These are phyloP conservation scores for Endoconidiophora polonica DNA, from an alignment of 2,329 filamentous ascomycete species.

Conservation along the genomic window DNA sequence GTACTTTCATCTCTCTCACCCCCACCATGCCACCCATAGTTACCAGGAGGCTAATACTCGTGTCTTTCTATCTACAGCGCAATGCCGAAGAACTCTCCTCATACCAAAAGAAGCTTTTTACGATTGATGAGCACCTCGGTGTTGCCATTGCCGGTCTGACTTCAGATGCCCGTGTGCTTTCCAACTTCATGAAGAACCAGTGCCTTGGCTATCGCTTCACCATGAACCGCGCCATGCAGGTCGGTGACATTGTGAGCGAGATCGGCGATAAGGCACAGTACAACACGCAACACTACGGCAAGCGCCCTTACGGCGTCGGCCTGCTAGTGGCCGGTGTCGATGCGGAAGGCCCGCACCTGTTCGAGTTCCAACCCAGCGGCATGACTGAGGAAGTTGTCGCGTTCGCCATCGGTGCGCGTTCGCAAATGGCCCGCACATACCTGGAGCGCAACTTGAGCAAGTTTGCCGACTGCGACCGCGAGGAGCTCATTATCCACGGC, in stretches of 20 bases:
- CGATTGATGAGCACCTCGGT: slow-evolving; percentile 87
- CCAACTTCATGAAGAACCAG: slow-evolving; percentile 99
- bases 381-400: slow-evolving; percentile 96
- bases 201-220: slow-evolving; percentile 89
- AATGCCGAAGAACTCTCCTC: slow-evolving; percentile 98
- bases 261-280: slow-evolving; percentile 94
- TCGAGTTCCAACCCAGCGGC: slow-evolving; percentile 93
- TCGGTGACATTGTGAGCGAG: slow-evolving; percentile 75
- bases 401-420: slow-evolving; percentile 87
- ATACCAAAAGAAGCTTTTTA: slow-evolving; percentile 98
- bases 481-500: slow-evolving; percentile 82
- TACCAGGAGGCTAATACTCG: slow-evolving; percentile 1
- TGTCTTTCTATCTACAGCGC: slow-evolving; percentile 38
- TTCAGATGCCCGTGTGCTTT: slow-evolving; percentile 93
- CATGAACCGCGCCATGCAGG: slow-evolving; percentile 82
- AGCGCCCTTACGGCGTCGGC: slow-evolving; percentile 80
- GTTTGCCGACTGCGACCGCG: slow-evolving; percentile 59
- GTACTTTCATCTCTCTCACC: slow-evolving; percentile 27
- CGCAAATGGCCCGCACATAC: slow-evolving; percentile 96
- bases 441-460: slow-evolving; percentile 79
- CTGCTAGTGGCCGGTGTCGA: slow-evolving; percentile 83
- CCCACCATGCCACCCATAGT: not conserved
- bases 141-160: slow-evolving; percentile 93
- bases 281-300: slow-evolving; percentile 93
- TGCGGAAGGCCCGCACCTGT: slow-evolving; percentile 84